Evolutionary conservation across 1,139 yeast species (phyloP).

Genomic region (Ogataea hybrid): DNA sequence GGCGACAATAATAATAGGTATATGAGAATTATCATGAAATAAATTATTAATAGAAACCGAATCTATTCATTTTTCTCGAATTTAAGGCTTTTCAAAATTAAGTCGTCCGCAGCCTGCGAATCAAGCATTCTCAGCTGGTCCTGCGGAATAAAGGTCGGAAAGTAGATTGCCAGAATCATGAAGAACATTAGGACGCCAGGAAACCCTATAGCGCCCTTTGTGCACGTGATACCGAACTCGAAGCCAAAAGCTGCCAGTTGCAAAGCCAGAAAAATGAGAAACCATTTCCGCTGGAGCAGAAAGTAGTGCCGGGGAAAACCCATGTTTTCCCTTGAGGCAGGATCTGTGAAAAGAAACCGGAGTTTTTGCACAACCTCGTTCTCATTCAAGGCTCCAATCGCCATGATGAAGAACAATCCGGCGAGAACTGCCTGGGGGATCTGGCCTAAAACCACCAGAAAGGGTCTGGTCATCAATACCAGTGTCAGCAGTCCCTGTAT

Average conservation of each 20-base stretch:
- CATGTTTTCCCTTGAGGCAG: slow-evolving; percentile 25
- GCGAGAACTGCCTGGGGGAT: slow-evolving; percentile 96
- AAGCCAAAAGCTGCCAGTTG: slow-evolving; percentile 69
- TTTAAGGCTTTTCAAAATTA: slow-evolving; percentile 43
- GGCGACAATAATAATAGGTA: slow-evolving; percentile 38
- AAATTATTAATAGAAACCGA: not conserved
- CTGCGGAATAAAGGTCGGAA: slow-evolving; percentile 62
- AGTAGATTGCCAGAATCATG: slow-evolving; percentile 57
- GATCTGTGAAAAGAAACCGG: slow-evolving; percentile 64
- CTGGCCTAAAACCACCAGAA: slow-evolving; percentile 71
- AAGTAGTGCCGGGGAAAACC: slow-evolving; percentile 31
- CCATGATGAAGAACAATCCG: slow-evolving; percentile 93
- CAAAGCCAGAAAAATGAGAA: slow-evolving; percentile 53
- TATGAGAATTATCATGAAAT: not conserved
- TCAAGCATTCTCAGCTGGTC: slow-evolving; percentile 66
- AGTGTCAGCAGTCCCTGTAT: slow-evolving; percentile 80
- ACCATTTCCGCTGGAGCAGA: slow-evolving; percentile 43
- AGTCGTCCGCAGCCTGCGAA: slow-evolving; percentile 67
- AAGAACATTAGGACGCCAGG: slow-evolving; percentile 77
- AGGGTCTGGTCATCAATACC: slow-evolving; percentile 88
- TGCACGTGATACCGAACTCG: slow-evolving; percentile 83
- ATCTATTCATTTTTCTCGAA: slow-evolving; percentile 11
- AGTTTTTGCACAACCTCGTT: slow-evolving; percentile 65
- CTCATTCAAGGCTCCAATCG: slow-evolving; percentile 69
- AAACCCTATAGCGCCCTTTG: slow-evolving; percentile 91